Evolutionary conservation across 108 stramenopile species (phyloP).

Genomic region (Skeletonema potamos): DNA sequence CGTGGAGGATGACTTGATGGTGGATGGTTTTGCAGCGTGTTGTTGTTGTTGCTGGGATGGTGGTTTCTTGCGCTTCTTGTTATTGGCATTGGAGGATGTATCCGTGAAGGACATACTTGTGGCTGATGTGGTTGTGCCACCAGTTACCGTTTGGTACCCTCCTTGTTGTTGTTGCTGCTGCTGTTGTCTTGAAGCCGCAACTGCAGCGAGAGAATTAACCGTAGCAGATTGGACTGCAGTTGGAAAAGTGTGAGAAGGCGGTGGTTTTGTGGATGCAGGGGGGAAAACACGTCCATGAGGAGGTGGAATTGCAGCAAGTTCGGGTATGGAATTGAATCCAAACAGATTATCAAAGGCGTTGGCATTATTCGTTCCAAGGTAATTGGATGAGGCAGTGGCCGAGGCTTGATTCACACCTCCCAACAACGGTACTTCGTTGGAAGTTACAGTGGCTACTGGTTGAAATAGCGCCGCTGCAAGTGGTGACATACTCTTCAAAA

Average conservation of each 20-base stretch:
- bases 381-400: background rate
- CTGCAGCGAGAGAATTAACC: background rate
- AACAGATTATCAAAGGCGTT: constrained; percentile 10
- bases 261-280: background rate
- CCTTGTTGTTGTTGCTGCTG: constrained; percentile 22
- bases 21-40: background rate
- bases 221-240: background rate
- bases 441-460: background rate
- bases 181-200: background rate
- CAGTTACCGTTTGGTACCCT: background rate
- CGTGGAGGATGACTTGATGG: constrained; percentile 7
- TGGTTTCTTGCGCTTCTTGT: background rate
- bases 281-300: background rate
- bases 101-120: background rate
- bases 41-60: background rate
- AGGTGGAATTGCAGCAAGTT: constrained; percentile 3
- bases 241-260: background rate
- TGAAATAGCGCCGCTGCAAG: background rate
- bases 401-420: constrained; percentile 2
- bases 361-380: background rate
- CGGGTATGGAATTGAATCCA: constrained; percentile 8
- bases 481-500: background rate
- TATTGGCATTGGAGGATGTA: background rate
- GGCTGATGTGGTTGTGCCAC: background rate
- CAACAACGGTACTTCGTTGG: background rate